Conservation (phyloP, 306 rosid genomes). For the Cicer chorassanicum region DNA sequence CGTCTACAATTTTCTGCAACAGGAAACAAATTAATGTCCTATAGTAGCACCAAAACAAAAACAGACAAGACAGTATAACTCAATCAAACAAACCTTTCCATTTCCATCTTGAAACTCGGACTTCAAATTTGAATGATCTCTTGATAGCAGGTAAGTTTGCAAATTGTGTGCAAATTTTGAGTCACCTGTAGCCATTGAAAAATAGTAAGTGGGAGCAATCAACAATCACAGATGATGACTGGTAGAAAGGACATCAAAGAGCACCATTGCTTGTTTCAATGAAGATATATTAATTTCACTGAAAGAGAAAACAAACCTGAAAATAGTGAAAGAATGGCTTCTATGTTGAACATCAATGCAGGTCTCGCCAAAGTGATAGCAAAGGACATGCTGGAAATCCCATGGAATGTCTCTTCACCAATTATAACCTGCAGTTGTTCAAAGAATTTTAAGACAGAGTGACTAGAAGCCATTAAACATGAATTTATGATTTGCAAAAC, state of each 20-base stretch:
- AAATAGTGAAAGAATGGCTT: constrained; percentile 56
- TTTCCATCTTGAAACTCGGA: constrained; percentile 68
- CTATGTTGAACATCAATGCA: constrained; percentile 54
- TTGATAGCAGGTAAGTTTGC: constrained; percentile 67
- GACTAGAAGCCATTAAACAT: constrained; percentile 2
- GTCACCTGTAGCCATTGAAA: constrained; percentile 59
- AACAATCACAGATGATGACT: constrained; percentile 3
- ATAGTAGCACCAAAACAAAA: not conserved
- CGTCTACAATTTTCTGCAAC: constrained; percentile 64
- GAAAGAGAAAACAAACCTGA: constrained; percentile 52
- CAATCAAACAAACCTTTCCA: constrained; percentile 77
- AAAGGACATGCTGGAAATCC: constrained; percentile 78
- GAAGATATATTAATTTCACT: not conserved
- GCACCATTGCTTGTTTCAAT: not conserved
- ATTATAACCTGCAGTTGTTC: constrained; percentile 66
- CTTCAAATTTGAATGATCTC: constrained; percentile 77
- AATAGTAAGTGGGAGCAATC: constrained; percentile 29
- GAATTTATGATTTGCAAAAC: not conserved
- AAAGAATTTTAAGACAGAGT: constrained; percentile 28
- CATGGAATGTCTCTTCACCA: constrained; percentile 82
- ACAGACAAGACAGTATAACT: not conserved
- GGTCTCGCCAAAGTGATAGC: constrained; percentile 77
- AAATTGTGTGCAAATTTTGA: constrained; percentile 54
- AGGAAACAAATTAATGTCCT: not conserved
- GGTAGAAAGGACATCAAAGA: not conserved